These are phyloP conservation scores for Chrysanthemum makinoi DNA, from an alignment of 129 eudicot species.

Conservation along the genomic window DNA sequence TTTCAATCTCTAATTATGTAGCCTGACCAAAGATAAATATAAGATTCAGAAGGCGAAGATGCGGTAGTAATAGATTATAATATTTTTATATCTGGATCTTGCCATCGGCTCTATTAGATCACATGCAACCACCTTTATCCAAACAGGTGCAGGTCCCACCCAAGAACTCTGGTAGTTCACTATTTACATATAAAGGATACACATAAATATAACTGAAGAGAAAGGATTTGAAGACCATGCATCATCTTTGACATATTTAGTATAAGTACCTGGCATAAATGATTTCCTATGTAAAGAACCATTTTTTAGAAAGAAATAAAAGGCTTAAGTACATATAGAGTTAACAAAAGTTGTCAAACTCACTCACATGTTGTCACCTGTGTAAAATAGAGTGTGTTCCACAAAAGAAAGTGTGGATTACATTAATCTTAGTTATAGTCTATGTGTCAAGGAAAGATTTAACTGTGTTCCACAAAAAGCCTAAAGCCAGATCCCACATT, in stretches of 20 bases:
- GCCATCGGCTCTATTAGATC: constrained; percentile 93
- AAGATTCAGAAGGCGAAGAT: background rate
- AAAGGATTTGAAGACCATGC: constrained; percentile 3
- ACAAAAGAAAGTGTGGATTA: constrained; percentile 34
- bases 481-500: constrained; percentile 98
- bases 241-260: background rate
- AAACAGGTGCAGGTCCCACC: constrained; percentile 95
- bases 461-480: constrained; percentile 90
- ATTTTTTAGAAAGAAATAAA: background rate
- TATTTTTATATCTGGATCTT: constrained; percentile 90
- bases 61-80: constrained; percentile 14
- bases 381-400: background rate
- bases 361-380: too few species aligned
- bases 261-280: constrained; percentile 78
- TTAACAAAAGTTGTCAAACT: too few species aligned
- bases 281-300: constrained; percentile 52
- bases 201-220: background rate
- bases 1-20: background rate
- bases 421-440: constrained; percentile 94
- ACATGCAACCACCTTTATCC: constrained; percentile 87
- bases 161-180: constrained; percentile 93
- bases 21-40: background rate
- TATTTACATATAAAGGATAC: constrained; percentile 32
- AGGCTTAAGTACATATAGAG: too few species aligned
- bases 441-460: constrained; percentile 97